These are phyloP conservation scores for Nannizziopsis barbatae DNA, from an alignment of 2,329 filamentous ascomycete species.

Conservation along the genomic window DNA sequence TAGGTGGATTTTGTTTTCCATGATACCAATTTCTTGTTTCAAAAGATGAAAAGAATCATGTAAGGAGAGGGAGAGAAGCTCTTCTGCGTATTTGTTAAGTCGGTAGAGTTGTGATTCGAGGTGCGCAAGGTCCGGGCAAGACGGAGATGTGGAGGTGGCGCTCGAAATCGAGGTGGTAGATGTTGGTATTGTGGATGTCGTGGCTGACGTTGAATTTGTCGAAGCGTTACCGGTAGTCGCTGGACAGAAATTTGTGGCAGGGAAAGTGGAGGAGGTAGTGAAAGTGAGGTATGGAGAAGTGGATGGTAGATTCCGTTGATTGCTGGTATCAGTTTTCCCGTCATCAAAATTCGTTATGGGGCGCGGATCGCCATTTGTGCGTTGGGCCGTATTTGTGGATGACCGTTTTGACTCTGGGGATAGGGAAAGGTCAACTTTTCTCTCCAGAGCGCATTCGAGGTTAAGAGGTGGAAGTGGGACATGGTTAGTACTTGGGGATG, in stretches of 20 bases:
- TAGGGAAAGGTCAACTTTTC: neutral
- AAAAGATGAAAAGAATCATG: constrained; percentile 20
- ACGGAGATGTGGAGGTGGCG: constrained; percentile 3
- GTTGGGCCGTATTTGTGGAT: constrained; percentile 7
- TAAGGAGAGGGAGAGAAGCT: constrained; percentile 20
- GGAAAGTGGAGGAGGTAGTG: neutral
- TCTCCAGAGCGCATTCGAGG: constrained; percentile 3
- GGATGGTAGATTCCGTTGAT: neutral
- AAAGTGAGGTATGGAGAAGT: neutral
- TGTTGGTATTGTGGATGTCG: constrained; percentile 8
- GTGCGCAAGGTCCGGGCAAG: constrained; percentile 8
- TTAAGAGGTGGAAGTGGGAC: constrained; percentile 15
- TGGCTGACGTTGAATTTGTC: neutral
- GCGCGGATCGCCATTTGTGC: neutral
- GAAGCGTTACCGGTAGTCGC: constrained; percentile 1
- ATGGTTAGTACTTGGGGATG: constrained; percentile 11
- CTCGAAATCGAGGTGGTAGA: neutral
- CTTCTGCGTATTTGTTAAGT: constrained; percentile 19
- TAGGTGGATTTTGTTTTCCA: constrained; percentile 14
- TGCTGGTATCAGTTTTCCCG: constrained; percentile 7
- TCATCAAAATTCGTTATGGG: neutral
- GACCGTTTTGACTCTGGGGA: constrained; percentile 5
- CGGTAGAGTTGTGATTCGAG: constrained; percentile 18
- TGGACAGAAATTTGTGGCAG: neutral
- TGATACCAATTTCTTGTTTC: constrained; percentile 16